Evolutionary conservation across 2,329 filamentous ascomycete genomes (phyloP).

Genomic region (Rutstroemia sp.): DNA sequence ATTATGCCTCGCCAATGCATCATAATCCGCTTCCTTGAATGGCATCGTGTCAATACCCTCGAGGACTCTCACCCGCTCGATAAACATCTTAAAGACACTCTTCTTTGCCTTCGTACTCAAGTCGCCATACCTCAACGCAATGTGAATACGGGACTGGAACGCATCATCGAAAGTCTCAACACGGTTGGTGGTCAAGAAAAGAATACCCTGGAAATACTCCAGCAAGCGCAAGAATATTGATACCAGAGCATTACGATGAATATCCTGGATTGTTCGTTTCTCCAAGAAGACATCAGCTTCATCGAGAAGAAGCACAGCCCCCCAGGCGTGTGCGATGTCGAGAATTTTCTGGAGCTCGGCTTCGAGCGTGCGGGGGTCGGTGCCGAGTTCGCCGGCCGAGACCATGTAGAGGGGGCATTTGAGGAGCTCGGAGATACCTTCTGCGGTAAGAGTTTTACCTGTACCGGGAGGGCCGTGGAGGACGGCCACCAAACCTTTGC

Average conservation of each 20-base stretch:
- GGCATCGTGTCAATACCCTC: slow-evolving; percentile 53
- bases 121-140: slow-evolving; percentile 73
- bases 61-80: slow-evolving; percentile 61
- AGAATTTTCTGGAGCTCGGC: slow-evolving; percentile 74
- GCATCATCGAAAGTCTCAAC: slow-evolving; percentile 86
- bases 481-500: slow-evolving; percentile 74
- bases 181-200: slow-evolving; percentile 85
- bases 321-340: slow-evolving; percentile 80
- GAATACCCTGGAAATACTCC: slow-evolving; percentile 87
- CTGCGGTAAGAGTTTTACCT: slow-evolving; percentile 82
- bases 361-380: slow-evolving; percentile 67
- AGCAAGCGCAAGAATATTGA: slow-evolving; percentile 80
- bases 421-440: slow-evolving; percentile 77
- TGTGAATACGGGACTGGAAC: slow-evolving; percentile 81
- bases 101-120: slow-evolving; percentile 66
- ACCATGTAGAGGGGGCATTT: slow-evolving; percentile 79
- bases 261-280: slow-evolving; percentile 73
- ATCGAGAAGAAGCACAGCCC: slow-evolving; percentile 75
- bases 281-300: slow-evolving; percentile 83
- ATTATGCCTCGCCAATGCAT: slow-evolving; percentile 57
- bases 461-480: slow-evolving; percentile 82
- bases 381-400: slow-evolving; percentile 74
- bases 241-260: slow-evolving; percentile 78
- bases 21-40: slow-evolving; percentile 62
- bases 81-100: slow-evolving; percentile 77